phyloP scores from a whole-genome alignment of 768 basidiomycete genomes.

The Megacollybia marginata region DNA sequence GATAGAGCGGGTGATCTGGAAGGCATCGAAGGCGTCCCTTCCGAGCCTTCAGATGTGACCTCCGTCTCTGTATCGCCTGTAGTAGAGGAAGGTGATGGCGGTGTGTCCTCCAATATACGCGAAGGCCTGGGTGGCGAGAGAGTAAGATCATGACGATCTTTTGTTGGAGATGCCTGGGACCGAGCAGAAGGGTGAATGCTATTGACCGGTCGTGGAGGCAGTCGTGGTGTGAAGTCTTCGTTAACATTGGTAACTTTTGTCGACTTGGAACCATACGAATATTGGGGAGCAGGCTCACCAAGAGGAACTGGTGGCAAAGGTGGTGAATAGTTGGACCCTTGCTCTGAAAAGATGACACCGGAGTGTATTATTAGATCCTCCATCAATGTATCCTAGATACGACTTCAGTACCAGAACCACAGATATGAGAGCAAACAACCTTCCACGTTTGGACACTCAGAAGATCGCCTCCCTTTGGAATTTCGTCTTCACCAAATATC shows the following conservation, averaged over 20 bases:
- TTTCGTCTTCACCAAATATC: slow-evolving; percentile 88
- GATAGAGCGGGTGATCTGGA: neutral
- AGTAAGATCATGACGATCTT: slow-evolving; percentile 19
- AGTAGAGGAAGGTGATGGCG: slow-evolving; percentile 16
- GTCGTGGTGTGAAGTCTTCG: slow-evolving; percentile 68
- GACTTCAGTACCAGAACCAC: neutral
- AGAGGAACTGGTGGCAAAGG: slow-evolving; percentile 68
- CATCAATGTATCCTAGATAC: slow-evolving; percentile 48
- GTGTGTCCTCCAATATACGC: slow-evolving; percentile 17
- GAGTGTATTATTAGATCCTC: slow-evolving; percentile 79
- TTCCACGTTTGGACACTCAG: slow-evolving; percentile 70
- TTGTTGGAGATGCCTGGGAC: slow-evolving; percentile 40
- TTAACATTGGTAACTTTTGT: slow-evolving; percentile 57
- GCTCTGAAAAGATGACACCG: slow-evolving; percentile 59
- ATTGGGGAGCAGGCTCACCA: slow-evolving; percentile 50
- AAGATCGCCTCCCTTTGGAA: slow-evolving; percentile 71
- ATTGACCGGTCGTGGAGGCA: slow-evolving; percentile 59
- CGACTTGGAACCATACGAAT: slow-evolving; percentile 64
- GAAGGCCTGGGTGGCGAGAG: slow-evolving; percentile 17
- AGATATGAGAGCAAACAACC: slow-evolving; percentile 30
- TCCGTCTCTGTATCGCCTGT: neutral
- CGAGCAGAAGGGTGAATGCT: slow-evolving; percentile 79
- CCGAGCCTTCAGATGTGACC: neutral
- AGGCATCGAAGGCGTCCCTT: neutral
- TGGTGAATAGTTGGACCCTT: slow-evolving; percentile 39